Percentiles rank a stretch among this genome's conserved stretches.
Conservation (phyloP, 2,329 filamentous ascomycete species). For the Calonectria hongkongensis region DNA sequence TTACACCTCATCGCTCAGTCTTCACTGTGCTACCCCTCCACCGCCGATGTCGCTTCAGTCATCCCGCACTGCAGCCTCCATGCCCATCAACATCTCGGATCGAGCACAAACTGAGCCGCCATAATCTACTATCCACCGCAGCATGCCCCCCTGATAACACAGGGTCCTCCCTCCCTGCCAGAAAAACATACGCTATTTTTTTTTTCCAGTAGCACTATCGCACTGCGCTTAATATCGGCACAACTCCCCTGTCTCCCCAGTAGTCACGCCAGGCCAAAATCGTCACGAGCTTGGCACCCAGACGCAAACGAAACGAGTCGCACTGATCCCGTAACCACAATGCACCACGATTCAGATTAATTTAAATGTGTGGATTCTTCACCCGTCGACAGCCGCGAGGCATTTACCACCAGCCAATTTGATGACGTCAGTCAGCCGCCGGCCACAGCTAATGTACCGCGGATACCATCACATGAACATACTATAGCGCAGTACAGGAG, state of each 20-base stretch:
- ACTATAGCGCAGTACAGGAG: no score
- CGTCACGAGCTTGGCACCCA: neutral
- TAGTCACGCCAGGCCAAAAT: neutral
- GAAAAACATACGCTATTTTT: constrained; percentile 9
- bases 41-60: constrained; percentile 29
- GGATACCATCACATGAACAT: neutral
- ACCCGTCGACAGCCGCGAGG: constrained; percentile 13
- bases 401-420: neutral
- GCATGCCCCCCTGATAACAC: neutral
- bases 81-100: neutral
- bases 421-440: constrained; percentile 13
- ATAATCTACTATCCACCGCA: neutral
- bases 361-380: neutral
- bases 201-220: neutral
- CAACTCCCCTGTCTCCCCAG: constrained; percentile 7
- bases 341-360: neutral
- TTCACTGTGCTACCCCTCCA: neutral
- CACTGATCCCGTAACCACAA: neutral
- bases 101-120: neutral
- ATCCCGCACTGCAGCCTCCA: neutral
- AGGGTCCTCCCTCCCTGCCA: neutral
- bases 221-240: constrained; percentile 38
- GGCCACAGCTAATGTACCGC: neutral
- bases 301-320: neutral
- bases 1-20: no score